Percentiles rank a stretch among this genome's conserved stretches.
phyloP scores from a whole-genome alignment of 768 basidiomycete genomes.

The Floccularia luteovirens region DNA sequence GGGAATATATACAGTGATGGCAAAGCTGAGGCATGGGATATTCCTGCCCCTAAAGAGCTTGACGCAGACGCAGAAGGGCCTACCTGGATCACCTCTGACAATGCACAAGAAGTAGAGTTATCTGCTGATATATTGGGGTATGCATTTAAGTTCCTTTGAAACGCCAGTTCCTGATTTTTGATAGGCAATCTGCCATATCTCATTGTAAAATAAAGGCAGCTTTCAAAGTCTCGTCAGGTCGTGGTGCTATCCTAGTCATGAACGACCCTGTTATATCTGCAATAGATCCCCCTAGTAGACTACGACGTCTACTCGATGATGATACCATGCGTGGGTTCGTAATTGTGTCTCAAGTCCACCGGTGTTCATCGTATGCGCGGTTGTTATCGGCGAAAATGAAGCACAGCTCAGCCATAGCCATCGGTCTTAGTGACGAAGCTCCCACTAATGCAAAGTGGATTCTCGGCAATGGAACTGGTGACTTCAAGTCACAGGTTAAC shows the following conservation, averaged over 20 bases:
- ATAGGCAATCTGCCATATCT: conserved; percentile 11
- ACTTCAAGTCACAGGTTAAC: conserved; percentile 17
- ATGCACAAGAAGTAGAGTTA: conserved; percentile 14
- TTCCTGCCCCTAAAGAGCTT: conserved; percentile 14
- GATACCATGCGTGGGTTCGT: conserved; percentile 14
- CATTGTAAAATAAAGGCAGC: conserved; percentile 18
- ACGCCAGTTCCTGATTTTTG: not conserved
- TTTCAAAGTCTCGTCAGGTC: conserved; percentile 18
- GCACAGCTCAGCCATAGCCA: conserved; percentile 15
- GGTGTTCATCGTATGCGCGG: conserved; percentile 22
- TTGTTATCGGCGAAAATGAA: conserved; percentile 12
- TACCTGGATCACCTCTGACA: conserved; percentile 19
- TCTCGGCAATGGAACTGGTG: conserved; percentile 12
- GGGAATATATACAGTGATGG: conserved; percentile 22
- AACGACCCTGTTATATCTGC: conserved; percentile 15
- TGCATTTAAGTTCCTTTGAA: not conserved
- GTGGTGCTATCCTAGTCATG: conserved; percentile 23
- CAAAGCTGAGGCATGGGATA: conserved; percentile 12
- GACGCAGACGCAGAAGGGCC: conserved; percentile 12
- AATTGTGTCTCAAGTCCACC: conserved; percentile 24
- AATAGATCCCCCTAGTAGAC: conserved; percentile 17
- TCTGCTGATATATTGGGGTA: conserved; percentile 8
- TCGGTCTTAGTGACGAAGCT: conserved; percentile 9
- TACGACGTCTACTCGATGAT: conserved; percentile 17
- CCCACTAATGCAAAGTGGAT: conserved; percentile 13